Evolutionary conservation across 306 rosid genomes (phyloP), one percentile per base, ranked within the genome.

Genomic region (Bauhinia variegata): DNA sequence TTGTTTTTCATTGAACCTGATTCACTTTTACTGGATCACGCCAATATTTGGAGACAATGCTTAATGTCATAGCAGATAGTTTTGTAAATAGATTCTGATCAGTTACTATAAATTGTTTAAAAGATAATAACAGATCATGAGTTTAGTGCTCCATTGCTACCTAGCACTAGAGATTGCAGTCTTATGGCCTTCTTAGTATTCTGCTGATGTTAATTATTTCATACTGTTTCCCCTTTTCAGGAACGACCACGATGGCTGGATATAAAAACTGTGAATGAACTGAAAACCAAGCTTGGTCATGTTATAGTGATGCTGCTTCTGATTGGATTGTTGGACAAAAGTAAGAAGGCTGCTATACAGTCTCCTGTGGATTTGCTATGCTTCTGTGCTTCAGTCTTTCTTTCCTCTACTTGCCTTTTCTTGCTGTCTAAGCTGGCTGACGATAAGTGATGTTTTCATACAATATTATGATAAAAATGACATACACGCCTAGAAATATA

Each of bases 301-400:
- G 97, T 93, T 1, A 93, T 90, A 82, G 97, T 93, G 70, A 93
- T 93, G 99, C 83, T 93, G 67, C 98, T 93, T 78, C 82, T 89
- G 49, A 93, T 93, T 57, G 96, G 98, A 34, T 65, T 86, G 77
- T 78, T 86, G 44, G 98, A 93, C 63, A 93, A 79, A 83, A 86
- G 91, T 70, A 93, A 87, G 87, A 84, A 82, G 74, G 96, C 88
- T 55, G 63, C 55, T 3, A 87, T 93, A 63, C 76, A 81, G 28
- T 34, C 98, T 61, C 88, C 96, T 30, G 62, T 74, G 43, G 99
- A 93, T 80, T 85, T 93, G 85, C 92, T 93, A 17, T 93, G 96
- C 84, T 93, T 93, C 65, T 73, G 89, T 38, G 91, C 85, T 72
- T 83, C 89, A 17, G 61, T 93, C 44, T 82, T 88, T 60, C 96